Percentiles rank a stretch among this genome's conserved stretches.
Evolutionary conservation across 1,139 yeast species (phyloP).

Genomic region (Kurtzmaniella quercitrusa): DNA sequence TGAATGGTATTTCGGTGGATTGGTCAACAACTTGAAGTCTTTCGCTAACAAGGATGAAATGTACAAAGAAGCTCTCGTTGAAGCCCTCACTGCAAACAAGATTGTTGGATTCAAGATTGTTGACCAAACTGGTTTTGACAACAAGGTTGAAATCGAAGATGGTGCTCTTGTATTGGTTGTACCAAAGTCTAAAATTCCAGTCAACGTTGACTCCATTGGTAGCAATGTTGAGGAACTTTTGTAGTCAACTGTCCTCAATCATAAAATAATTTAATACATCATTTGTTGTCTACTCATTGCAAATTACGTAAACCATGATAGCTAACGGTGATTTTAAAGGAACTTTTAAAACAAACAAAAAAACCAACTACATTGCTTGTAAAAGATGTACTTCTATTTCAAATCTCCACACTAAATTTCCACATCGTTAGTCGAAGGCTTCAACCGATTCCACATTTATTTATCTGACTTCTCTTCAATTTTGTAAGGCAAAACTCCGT

Average conservation of each 20-base stretch:
- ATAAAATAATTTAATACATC: no score
- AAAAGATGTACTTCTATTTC: no score
- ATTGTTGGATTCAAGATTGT: constrained; percentile 8
- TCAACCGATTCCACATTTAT: no score
- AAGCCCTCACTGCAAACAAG: constrained; percentile 8
- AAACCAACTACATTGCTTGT: no score
- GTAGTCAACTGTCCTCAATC: neutral
- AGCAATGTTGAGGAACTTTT: constrained; percentile 7
- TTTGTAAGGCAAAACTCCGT: constrained; percentile 38
- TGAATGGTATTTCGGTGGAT: constrained; percentile 10
- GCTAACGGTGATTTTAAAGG: no score
- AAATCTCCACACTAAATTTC: no score
- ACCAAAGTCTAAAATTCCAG: constrained; percentile 5
- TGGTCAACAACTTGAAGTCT: constrained; percentile 5
- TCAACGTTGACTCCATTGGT: constrained; percentile 8
- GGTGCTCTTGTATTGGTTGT: constrained; percentile 8
- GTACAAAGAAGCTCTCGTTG: constrained; percentile 12
- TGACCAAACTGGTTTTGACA: constrained; percentile 6
- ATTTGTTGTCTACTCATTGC: no score
- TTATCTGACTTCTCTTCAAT: constrained; percentile 2
- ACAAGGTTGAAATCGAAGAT: constrained; percentile 4
- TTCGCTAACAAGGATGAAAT: constrained; percentile 10
- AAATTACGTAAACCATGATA: no score
- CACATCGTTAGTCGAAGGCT: no score
- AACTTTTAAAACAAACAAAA: no score